Percentiles rank a stretch among this genome's conserved stretches.
These are phyloP conservation scores for Boletus subparvulus DNA, from an alignment of 768 basidiomycete species.

Conservation along the genomic window DNA sequence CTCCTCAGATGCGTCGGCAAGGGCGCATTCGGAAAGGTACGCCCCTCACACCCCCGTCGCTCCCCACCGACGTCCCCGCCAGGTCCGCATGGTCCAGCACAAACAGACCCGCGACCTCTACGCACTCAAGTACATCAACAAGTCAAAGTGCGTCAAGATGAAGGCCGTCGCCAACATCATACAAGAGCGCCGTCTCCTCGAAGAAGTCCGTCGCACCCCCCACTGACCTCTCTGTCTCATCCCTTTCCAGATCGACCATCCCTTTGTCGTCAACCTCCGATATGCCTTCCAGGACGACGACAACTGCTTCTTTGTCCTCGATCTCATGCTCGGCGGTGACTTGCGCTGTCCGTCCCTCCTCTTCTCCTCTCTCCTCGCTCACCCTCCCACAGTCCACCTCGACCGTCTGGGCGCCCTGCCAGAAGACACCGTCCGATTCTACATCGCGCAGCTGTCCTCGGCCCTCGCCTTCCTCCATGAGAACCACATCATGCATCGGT, in stretches of 20 bases:
- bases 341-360: slow-evolving; percentile 67
- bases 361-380: neutral
- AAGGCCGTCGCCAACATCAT: slow-evolving; percentile 97
- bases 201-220: slow-evolving; percentile 66
- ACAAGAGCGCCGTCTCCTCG: slow-evolving; percentile 90
- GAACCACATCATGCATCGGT: slow-evolving; percentile 96
- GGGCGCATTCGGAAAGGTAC: slow-evolving; percentile 97
- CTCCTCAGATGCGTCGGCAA: slow-evolving; percentile 96
- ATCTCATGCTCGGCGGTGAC: slow-evolving; percentile 96
- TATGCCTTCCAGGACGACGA: slow-evolving; percentile 99
- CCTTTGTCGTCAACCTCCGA: slow-evolving; percentile 90
- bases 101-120: slow-evolving; percentile 97
- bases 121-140: slow-evolving; percentile 99
- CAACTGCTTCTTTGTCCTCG: slow-evolving; percentile 97
- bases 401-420: slow-evolving; percentile 74
- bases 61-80: slow-evolving; percentile 10
- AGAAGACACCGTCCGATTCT: slow-evolving; percentile 82
- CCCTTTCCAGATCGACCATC: slow-evolving; percentile 80
- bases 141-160: slow-evolving; percentile 97
- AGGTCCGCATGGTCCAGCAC: slow-evolving; percentile 99
- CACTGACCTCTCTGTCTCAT: neutral
- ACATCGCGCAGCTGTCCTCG: slow-evolving; percentile 86
- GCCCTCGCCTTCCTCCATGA: slow-evolving; percentile 90
- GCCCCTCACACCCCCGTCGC: neutral
- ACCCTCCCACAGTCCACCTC: slow-evolving; percentile 65